phyloP scores from a whole-genome alignment of 177 flowering plant genomes.

The Telopea speciosissima region DNA sequence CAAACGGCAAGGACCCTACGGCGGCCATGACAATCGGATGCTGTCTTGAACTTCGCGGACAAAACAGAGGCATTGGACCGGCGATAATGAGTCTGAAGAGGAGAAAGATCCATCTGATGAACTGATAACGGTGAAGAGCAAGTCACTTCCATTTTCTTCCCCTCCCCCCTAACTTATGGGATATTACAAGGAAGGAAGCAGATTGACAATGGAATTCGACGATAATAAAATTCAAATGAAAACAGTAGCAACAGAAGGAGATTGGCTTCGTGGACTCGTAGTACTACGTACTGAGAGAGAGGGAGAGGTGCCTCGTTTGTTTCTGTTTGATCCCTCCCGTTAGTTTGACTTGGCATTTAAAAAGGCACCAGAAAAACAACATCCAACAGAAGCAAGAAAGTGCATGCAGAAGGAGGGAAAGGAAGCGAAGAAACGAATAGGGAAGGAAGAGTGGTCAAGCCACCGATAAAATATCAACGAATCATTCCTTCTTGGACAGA shows the following conservation, averaged over 20 bases:
- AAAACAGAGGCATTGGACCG: slow-evolving; percentile 8
- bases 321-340: not conserved
- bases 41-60: slow-evolving; percentile 9
- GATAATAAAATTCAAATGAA: not conserved
- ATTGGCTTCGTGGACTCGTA: too few species aligned
- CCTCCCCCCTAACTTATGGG: not conserved
- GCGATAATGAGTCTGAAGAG: slow-evolving; percentile 8
- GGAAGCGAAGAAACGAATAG: slow-evolving; percentile 16
- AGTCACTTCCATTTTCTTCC: slow-evolving; percentile 28
- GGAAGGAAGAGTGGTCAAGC: slow-evolving; percentile 22
- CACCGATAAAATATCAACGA: not conserved
- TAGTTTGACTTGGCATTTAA: not conserved
- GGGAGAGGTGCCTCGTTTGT: not conserved
- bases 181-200: not conserved
- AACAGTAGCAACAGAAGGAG: not conserved
- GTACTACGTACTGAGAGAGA: not conserved
- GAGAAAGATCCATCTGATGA: slow-evolving; percentile 22
- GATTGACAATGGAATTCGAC: not conserved
- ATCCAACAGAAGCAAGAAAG: not conserved
- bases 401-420: not conserved
- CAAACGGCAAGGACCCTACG: slow-evolving; percentile 5
- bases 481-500: too few species aligned
- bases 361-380: not conserved
- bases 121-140: slow-evolving; percentile 27
- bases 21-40: slow-evolving; percentile 11